Evolutionary conservation across 805 yeast genomes (phyloP).

Genomic region (Candida ulmi): DNA sequence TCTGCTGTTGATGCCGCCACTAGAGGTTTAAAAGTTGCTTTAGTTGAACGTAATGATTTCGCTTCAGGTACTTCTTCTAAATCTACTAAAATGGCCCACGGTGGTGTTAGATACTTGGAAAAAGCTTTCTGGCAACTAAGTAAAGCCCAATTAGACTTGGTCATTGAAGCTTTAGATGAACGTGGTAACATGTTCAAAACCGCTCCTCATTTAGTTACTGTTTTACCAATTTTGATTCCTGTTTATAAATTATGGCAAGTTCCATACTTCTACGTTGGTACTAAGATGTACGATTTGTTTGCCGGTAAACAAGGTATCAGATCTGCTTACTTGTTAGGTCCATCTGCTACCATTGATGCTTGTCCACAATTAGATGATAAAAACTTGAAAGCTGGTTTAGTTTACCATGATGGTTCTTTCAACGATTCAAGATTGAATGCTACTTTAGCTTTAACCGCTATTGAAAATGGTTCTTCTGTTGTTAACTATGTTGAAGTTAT

Average conservation of each 20-base stretch:
- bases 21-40: slow-evolving; percentile 83
- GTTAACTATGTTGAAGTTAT: slow-evolving; percentile 82
- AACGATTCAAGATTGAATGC: slow-evolving; percentile 91
- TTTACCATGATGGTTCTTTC: slow-evolving; percentile 93
- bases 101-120: slow-evolving; percentile 93
- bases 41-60: slow-evolving; percentile 83
- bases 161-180: slow-evolving; percentile 84
- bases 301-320: slow-evolving; percentile 87
- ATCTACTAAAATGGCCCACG: slow-evolving; percentile 95
- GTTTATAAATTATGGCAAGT: slow-evolving; percentile 94
- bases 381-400: slow-evolving; percentile 81
- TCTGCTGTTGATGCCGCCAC: slow-evolving; percentile 87
- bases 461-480: slow-evolving; percentile 82
- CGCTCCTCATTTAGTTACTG: slow-evolving; percentile 85
- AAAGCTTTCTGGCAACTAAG: slow-evolving; percentile 91
- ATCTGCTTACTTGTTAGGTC: slow-evolving; percentile 66
- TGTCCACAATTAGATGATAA: slow-evolving; percentile 84
- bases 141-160: slow-evolving; percentile 82
- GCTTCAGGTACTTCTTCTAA: slow-evolving; percentile 92
- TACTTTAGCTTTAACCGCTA: slow-evolving; percentile 79
- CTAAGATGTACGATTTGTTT: slow-evolving; percentile 85
- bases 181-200: slow-evolving; percentile 80
- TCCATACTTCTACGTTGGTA: slow-evolving; percentile 89
- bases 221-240: slow-evolving; percentile 93
- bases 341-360: slow-evolving; percentile 57